A percentile compares a stretch with the other conserved stretches of the same genome.
Conservation (phyloP, 768 basidiomycete genomes). For the Cystofilobasidium bisporidii region DNA sequence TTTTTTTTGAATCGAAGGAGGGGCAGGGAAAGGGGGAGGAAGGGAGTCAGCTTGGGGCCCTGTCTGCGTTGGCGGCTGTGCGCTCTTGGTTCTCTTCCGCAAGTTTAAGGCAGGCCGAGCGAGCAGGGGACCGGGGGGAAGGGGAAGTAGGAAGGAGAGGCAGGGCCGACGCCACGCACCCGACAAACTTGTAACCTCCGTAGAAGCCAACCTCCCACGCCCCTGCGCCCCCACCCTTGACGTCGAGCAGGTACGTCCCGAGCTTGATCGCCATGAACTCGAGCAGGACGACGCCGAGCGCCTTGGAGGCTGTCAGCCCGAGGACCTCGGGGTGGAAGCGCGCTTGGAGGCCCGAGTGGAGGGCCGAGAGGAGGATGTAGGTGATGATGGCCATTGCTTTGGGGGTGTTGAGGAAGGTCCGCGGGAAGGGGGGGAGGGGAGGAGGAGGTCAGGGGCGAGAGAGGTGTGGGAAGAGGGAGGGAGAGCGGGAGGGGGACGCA, state of each 20-base stretch:
- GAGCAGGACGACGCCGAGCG: constrained; percentile 69
- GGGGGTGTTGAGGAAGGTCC: not conserved
- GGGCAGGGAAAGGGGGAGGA: no score
- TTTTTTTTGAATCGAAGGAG: not conserved
- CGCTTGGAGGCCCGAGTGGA: constrained; percentile 70
- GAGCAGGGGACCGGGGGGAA: not conserved
- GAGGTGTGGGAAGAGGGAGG: constrained; percentile 29
- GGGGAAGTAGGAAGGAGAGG: not conserved
- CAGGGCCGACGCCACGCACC: no score
- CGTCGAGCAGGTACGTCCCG: constrained; percentile 87
- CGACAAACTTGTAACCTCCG: constrained; percentile 95
- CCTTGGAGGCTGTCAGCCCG: constrained; percentile 73
- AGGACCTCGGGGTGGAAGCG: constrained; percentile 83
- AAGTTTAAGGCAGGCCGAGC: no score
- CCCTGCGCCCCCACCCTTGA: constrained; percentile 57
- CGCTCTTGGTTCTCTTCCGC: no score
- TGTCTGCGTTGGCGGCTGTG: no score
- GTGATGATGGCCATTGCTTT: constrained; percentile 92
- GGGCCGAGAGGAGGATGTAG: constrained; percentile 79
- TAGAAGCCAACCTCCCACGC: constrained; percentile 68
- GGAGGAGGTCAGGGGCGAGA: no score
- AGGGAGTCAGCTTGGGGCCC: no score
- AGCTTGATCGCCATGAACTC: constrained; percentile 84
- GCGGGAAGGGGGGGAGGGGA: not conserved
- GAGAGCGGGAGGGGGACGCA: not conserved